Conservation (phyloP, 2,329 filamentous ascomycete genomes). For the Colletotrichum sp. region DNA sequence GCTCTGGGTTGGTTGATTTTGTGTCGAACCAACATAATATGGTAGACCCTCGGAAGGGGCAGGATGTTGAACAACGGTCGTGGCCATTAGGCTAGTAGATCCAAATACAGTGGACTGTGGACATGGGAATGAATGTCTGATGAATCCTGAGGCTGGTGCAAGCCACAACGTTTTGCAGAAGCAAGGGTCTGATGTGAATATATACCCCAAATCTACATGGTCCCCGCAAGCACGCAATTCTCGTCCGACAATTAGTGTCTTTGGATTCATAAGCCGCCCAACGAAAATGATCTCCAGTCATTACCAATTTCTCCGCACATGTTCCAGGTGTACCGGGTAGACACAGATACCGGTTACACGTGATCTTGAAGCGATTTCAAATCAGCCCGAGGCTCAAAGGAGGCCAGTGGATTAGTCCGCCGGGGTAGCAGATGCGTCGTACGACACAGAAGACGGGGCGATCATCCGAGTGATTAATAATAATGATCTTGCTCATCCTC, state of each 20-base stretch:
- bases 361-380: background rate
- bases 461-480: background rate
- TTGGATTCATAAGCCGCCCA: conserved; percentile 29
- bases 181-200: background rate
- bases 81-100: conserved; percentile 1
- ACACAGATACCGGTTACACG: background rate
- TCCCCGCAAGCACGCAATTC: conserved; percentile 29
- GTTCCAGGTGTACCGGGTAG: background rate
- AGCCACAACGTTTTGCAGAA: background rate
- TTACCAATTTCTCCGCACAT: background rate
- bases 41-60: background rate
- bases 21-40: background rate
- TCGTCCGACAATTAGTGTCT: conserved; percentile 1
- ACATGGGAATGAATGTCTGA: background rate
- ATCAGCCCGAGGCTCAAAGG: background rate
- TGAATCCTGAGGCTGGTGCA: background rate
- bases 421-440: background rate
- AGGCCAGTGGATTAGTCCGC: background rate
- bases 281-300: background rate
- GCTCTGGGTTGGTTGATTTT: background rate
- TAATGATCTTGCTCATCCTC: background rate
- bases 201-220: background rate
- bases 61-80: conserved; percentile 8
- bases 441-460: background rate
- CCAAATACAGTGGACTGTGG: background rate